Conservation (phyloP, 257 asterid genomes). For the Verbascum thapsus region DNA sequence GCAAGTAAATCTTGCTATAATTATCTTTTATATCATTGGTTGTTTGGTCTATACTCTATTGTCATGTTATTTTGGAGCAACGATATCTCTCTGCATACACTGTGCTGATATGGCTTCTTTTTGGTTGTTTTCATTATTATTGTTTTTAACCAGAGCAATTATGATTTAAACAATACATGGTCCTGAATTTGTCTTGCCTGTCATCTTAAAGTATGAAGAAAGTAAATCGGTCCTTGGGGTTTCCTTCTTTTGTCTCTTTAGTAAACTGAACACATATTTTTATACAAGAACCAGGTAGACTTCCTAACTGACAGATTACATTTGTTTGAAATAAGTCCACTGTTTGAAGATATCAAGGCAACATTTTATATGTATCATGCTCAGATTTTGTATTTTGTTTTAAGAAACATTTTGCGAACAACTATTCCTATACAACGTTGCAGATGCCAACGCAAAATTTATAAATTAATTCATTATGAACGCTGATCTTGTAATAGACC, state of each 20-base stretch:
- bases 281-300: not conserved
- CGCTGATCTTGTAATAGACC: too few relatives aligned
- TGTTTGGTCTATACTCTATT: not conserved
- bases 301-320: not conserved
- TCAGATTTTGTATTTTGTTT: not conserved
- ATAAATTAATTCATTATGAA: not conserved
- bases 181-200: not conserved
- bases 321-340: not conserved
- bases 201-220: not conserved
- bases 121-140: not conserved
- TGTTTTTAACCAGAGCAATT: not conserved
- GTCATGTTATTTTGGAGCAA: not conserved
- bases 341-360: too few relatives aligned
- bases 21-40: not conserved
- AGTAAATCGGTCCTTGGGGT: not conserved
- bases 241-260: too few relatives aligned
- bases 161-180: too few relatives aligned
- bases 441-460: not conserved
- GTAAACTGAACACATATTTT: not conserved
- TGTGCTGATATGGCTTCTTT: too few relatives aligned
- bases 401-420: not conserved
- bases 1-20: too few relatives aligned
- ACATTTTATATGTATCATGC: slow-evolving; percentile 1
- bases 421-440: not conserved
- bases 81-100: not conserved